These are phyloP conservation scores for Chytriomyces sp. DNA, from an alignment of 192 early-diverging fungal genomes.

Conservation along the genomic window DNA sequence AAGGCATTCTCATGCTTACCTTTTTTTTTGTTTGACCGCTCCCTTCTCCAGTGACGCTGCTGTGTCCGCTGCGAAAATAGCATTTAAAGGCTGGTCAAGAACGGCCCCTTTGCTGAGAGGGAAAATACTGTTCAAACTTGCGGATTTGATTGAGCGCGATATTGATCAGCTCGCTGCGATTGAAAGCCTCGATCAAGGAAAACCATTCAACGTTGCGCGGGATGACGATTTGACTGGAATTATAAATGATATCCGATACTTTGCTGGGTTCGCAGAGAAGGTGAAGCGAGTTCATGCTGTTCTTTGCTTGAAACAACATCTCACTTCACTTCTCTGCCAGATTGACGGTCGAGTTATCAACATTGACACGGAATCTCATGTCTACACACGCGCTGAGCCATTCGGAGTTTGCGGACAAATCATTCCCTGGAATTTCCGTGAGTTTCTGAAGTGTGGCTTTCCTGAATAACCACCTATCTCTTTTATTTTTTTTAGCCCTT, in stretches of 20 bases:
- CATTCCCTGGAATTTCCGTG: conserved; percentile 36
- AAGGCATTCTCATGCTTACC: not conserved
- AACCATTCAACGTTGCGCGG: conserved; percentile 27
- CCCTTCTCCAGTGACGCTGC: not conserved
- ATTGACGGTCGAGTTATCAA: conserved; percentile 40
- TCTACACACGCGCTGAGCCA: conserved; percentile 43
- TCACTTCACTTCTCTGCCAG: not conserved
- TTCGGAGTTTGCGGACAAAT: conserved; percentile 44
- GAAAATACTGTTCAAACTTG: conserved; percentile 40
- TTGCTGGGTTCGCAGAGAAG: conserved; percentile 48
- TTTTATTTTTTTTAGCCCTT: not conserved
- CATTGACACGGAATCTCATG: conserved; percentile 3
- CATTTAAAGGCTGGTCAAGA: conserved; percentile 21
- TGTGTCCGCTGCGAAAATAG: conserved; percentile 2
- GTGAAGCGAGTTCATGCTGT: not conserved
- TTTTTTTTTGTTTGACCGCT: not conserved
- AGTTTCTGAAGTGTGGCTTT: not conserved
- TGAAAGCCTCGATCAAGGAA: conserved; percentile 52
- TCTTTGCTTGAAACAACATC: too few relatives aligned
- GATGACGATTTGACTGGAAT: conserved; percentile 4
- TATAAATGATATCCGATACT: conserved; percentile 21
- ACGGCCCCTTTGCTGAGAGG: conserved; percentile 32
- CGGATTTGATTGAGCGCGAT: conserved; percentile 51
- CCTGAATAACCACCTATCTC: not conserved
- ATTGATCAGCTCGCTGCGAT: conserved; percentile 39